Conservation (phyloP, 306 rosid genomes). For the Aeschynomene evenia region DNA sequence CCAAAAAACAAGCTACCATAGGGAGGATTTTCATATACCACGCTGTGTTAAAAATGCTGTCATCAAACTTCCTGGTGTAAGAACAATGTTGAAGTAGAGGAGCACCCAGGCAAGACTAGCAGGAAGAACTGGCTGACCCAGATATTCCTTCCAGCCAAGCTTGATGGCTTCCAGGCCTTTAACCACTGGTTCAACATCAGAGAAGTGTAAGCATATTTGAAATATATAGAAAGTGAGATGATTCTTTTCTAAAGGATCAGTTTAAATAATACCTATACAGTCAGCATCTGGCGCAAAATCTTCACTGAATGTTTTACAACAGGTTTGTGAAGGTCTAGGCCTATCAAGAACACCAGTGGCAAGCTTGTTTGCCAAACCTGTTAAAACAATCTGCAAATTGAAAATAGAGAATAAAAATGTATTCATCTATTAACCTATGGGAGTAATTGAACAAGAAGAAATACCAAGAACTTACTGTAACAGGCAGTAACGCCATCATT, state of each 20-base stretch:
- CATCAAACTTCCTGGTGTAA: conserved; percentile 97
- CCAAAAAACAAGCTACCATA: background rate
- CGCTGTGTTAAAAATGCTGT: conserved; percentile 87
- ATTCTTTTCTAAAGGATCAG: conserved; percentile 1
- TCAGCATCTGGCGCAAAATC: conserved; percentile 41
- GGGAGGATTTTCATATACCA: conserved; percentile 51
- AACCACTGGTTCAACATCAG: conserved; percentile 54
- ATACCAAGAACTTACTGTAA: conserved; percentile 54
- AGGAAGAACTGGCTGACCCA: conserved; percentile 92
- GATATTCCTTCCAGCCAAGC: conserved; percentile 90
- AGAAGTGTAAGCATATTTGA: conserved; percentile 26
- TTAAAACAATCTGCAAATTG: conserved; percentile 58
- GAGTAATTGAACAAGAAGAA: conserved; percentile 33
- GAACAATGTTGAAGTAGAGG: conserved; percentile 83
- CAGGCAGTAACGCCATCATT: conserved; percentile 76
- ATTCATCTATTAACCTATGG: conserved; percentile 21
- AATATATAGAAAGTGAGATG: background rate
- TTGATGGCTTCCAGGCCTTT: conserved; percentile 78
- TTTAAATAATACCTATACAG: conserved; percentile 54
- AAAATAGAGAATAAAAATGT: conserved; percentile 21
- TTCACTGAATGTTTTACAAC: conserved; percentile 46
- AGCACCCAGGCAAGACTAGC: conserved; percentile 93
- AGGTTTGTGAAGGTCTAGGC: conserved; percentile 67
- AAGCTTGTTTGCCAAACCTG: conserved; percentile 81
- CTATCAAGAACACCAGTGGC: conserved; percentile 95